Conservation (phyloP, 2,329 filamentous ascomycete species). For the Alternaria novae-zelandiae region DNA sequence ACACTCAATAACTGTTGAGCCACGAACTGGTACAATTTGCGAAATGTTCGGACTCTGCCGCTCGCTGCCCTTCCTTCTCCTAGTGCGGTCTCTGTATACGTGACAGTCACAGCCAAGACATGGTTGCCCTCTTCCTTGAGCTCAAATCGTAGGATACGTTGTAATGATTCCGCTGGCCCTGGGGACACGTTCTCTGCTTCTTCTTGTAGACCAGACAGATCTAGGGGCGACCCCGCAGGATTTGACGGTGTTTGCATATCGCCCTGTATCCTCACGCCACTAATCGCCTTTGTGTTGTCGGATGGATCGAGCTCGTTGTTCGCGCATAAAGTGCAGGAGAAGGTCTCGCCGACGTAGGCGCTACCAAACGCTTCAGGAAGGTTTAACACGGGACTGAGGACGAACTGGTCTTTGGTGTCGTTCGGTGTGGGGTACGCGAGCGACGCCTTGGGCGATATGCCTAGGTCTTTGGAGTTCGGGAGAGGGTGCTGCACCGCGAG, state of each 20-base stretch:
- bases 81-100: constrained; percentile 86
- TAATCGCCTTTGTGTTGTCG: constrained; percentile 60
- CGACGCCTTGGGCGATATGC: constrained; percentile 63
- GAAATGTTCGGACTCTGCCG: constrained; percentile 79
- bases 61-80: constrained; percentile 55
- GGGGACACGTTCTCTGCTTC: constrained; percentile 48
- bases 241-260: constrained; percentile 94
- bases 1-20: constrained; percentile 90
- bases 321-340: constrained; percentile 93
- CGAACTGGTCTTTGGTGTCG: constrained; percentile 59
- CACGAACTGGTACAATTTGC: constrained; percentile 96
- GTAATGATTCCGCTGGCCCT: constrained; percentile 70
- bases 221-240: constrained; percentile 66
- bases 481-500: constrained; percentile 73
- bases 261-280: constrained; percentile 81
- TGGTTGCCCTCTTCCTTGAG: constrained; percentile 94
- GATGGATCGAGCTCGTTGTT: constrained; percentile 75
- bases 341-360: constrained; percentile 93
- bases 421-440: constrained; percentile 70
- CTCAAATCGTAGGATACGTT: constrained; percentile 83
- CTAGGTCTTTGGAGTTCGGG: constrained; percentile 60
- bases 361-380: constrained; percentile 91
- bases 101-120: constrained; percentile 90
- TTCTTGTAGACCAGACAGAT: constrained; percentile 57
- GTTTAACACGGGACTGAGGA: constrained; percentile 70